Percentiles rank a stretch among this genome's conserved stretches.
phyloP scores from a whole-genome alignment of 176 grass and related monocot species.

The Miscanthus lutarioriparius region DNA sequence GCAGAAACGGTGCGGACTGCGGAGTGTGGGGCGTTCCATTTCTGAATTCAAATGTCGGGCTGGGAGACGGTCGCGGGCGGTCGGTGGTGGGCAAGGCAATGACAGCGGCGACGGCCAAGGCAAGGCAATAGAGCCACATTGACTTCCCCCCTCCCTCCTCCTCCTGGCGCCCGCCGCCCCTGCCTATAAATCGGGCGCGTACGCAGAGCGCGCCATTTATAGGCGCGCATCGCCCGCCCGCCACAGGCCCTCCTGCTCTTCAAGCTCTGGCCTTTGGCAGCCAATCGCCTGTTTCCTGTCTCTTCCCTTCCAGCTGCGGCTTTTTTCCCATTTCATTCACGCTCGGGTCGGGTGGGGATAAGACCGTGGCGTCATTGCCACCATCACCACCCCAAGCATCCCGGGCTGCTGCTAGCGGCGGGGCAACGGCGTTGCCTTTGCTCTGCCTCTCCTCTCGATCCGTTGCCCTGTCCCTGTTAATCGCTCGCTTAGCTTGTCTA shows the following conservation, averaged over 20 bases:
- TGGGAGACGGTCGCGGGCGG: conserved; percentile 27
- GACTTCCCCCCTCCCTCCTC: neutral
- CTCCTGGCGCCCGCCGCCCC: too few relatives aligned
- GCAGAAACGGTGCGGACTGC: neutral
- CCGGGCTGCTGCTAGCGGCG: neutral
- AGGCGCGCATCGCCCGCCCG: neutral
- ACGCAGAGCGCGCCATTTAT: conserved; percentile 35
- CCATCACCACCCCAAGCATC: neutral
- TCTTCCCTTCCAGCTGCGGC: too few relatives aligned
- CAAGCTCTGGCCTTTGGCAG: neutral
- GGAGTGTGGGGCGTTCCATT: neutral
- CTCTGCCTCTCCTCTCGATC: neutral
- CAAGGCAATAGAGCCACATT: neutral
- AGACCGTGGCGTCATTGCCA: conserved; percentile 37
- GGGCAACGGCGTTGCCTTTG: neutral
- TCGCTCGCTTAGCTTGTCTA: neutral
- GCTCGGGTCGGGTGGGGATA: conserved; percentile 19
- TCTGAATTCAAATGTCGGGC: neutral
- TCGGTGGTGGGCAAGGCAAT: conserved; percentile 18
- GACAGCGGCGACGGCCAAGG: conserved; percentile 9
- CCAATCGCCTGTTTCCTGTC: neutral
- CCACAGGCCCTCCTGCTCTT: neutral
- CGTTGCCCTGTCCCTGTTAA: neutral
- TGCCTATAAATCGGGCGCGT: conserved; percentile 25
- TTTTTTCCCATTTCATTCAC: neutral